Conservation (phyloP, 306 rosid genomes). For the Prunus mongolica region DNA sequence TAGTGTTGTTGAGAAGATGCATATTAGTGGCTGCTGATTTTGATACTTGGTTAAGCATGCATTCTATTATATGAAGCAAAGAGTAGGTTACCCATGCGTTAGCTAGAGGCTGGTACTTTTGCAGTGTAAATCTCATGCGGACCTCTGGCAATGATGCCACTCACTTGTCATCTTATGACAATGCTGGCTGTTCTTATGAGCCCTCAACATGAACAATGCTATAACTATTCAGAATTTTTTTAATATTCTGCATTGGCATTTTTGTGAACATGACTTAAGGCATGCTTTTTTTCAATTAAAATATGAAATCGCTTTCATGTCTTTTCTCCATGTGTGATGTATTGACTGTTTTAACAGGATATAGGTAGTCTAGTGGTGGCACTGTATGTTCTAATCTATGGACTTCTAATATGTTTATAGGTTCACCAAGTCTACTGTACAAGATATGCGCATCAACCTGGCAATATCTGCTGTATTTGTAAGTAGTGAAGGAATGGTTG, state of each 20-base stretch:
- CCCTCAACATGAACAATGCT: not conserved
- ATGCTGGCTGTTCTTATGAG: not conserved
- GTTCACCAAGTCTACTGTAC: constrained; percentile 71
- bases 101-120: not conserved
- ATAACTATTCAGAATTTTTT: not conserved
- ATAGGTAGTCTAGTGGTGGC: constrained; percentile 12
- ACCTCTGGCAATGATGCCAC: no score
- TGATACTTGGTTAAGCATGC: constrained; percentile 1
- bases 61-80: not conserved
- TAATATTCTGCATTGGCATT: not conserved
- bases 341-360: not conserved
- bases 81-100: not conserved
- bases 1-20: not conserved
- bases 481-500: constrained; percentile 40
- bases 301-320: not conserved
- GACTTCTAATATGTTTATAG: constrained; percentile 48
- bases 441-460: constrained; percentile 77
- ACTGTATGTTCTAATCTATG: constrained; percentile 11
- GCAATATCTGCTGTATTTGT: constrained; percentile 87
- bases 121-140: not conserved
- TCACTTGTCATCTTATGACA: not conserved
- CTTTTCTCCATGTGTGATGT: not conserved
- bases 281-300: not conserved
- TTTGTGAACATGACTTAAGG: not conserved
- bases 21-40: not conserved